These are phyloP conservation scores for Boletellus emodensis DNA, from an alignment of 768 basidiomycete species.

Conservation along the genomic window DNA sequence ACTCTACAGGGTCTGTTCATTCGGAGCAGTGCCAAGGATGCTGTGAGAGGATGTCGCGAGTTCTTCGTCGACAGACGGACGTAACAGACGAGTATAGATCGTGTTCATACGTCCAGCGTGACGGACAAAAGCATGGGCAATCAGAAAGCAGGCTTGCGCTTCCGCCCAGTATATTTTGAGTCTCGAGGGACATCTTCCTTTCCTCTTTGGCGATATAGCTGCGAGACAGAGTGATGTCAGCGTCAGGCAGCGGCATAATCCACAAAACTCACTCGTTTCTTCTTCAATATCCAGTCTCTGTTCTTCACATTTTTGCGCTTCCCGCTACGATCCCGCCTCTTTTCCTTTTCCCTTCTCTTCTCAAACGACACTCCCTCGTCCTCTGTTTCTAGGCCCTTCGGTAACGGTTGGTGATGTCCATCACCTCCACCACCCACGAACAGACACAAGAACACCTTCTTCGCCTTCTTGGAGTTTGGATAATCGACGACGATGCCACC, in stretches of 20 bases:
- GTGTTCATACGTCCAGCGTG: conserved; percentile 1
- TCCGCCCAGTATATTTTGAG: conserved; percentile 91
- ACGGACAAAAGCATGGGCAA: not conserved
- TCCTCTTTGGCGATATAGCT: conserved; percentile 82
- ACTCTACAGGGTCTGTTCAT: conserved; percentile 95
- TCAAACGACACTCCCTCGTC: conserved; percentile 69
- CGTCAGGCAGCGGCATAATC: not conserved
- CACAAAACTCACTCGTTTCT: conserved; percentile 75
- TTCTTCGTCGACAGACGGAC: conserved; percentile 32
- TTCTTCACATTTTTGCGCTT: conserved; percentile 73
- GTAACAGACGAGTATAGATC: conserved; percentile 19
- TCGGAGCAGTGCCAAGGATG: conserved; percentile 56
- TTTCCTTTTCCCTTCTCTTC: conserved; percentile 67
- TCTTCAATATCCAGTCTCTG: conserved; percentile 91
- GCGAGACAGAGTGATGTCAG: conserved; percentile 1
- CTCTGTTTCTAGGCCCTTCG: conserved; percentile 72
- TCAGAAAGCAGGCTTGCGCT: conserved; percentile 76
- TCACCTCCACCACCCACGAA: conserved; percentile 78
- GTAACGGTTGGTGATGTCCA: conserved; percentile 59
- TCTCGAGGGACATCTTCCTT: conserved; percentile 82
- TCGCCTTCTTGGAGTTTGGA: conserved; percentile 93
- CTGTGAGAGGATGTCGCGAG: conserved; percentile 47
- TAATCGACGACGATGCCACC: conserved; percentile 97
- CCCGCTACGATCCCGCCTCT: conserved; percentile 50
- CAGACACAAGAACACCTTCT: conserved; percentile 90